phyloP scores from a whole-genome alignment of 768 basidiomycete species.

The Russula olivacea region DNA sequence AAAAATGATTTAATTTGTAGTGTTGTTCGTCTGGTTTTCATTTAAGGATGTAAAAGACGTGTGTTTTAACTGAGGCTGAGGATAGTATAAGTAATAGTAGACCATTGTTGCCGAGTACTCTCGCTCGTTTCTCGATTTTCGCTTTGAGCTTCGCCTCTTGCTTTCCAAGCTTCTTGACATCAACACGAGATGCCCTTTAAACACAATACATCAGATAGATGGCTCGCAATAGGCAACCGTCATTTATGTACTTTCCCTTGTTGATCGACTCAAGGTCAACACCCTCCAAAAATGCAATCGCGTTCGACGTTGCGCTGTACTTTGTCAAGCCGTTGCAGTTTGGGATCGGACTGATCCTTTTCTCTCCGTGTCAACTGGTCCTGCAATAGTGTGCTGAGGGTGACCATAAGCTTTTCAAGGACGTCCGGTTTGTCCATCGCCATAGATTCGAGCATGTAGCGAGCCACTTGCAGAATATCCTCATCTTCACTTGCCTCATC shows the following conservation, averaged over 20 bases:
- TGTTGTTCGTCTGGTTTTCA: too few relatives aligned
- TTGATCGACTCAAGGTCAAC: constrained; percentile 89
- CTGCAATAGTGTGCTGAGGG: constrained; percentile 56
- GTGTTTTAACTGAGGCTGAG: too few relatives aligned
- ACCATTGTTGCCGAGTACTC: too few relatives aligned
- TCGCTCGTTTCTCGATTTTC: constrained; percentile 95
- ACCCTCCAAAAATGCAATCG: constrained; percentile 72
- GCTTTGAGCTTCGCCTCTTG: constrained; percentile 97
- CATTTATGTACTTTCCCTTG: constrained; percentile 72
- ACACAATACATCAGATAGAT: background rate
- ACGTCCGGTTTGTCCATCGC: constrained; percentile 53
- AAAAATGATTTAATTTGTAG: too few relatives aligned
- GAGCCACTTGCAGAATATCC: constrained; percentile 73
- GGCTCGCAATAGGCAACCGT: background rate
- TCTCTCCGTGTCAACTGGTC: constrained; percentile 56
- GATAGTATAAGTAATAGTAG: too few relatives aligned
- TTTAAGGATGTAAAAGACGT: too few relatives aligned
- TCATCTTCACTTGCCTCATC: constrained; percentile 88
- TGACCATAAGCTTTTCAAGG: constrained; percentile 60
- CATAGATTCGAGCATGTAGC: constrained; percentile 70
- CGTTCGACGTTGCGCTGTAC: constrained; percentile 68
- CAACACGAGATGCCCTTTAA: constrained; percentile 77
- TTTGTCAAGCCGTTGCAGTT: constrained; percentile 72
- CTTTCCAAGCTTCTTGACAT: constrained; percentile 93
- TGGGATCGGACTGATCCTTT: constrained; percentile 50